These are phyloP conservation scores for Babjeviella inositovora DNA, from an alignment of 805 yeast species.

Conservation along the genomic window DNA sequence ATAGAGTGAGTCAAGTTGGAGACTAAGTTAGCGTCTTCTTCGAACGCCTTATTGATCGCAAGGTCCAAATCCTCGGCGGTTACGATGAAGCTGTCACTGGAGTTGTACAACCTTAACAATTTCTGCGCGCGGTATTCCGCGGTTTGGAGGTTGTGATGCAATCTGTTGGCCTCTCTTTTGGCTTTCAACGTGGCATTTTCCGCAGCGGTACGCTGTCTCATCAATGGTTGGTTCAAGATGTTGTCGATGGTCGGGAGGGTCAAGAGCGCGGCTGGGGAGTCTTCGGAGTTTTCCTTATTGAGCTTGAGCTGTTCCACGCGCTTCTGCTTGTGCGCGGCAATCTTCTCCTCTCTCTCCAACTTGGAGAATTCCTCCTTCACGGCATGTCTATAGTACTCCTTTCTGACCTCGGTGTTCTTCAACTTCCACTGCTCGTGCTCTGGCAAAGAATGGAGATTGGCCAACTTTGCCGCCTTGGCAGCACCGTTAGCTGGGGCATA, in stretches of 20 bases:
- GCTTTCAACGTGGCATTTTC: conserved; percentile 39
- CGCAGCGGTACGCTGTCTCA: conserved; percentile 58
- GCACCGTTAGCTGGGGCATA: conserved; percentile 24
- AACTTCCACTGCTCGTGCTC: conserved; percentile 27
- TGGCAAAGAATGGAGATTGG: too few relatives aligned
- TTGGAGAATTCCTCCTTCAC: conserved; percentile 35
- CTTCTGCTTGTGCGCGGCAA: conserved; percentile 16
- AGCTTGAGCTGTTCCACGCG: conserved; percentile 10
- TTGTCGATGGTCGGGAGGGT: conserved; percentile 73
- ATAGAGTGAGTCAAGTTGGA: too few relatives aligned
- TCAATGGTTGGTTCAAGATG: conserved; percentile 48
- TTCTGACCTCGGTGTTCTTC: conserved; percentile 49
- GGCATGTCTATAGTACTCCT: conserved; percentile 53
- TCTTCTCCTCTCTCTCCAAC: conserved; percentile 19
- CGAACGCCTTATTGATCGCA: conserved; percentile 43
- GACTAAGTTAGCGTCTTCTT: too few relatives aligned
- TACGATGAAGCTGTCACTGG: conserved; percentile 51
- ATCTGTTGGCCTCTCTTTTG: conserved; percentile 57
- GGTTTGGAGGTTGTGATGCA: conserved; percentile 29
- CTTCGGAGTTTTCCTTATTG: conserved; percentile 17
- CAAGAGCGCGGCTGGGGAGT: conserved; percentile 35
- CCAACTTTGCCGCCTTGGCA: conserved; percentile 14
- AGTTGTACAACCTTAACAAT: conserved; percentile 58
- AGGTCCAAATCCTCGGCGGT: conserved; percentile 49
- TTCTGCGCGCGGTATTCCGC: conserved; percentile 36